Evolutionary conservation across 192 early-diverging fungal genomes (phyloP).

Genomic region (Entomortierella lignicola): DNA sequence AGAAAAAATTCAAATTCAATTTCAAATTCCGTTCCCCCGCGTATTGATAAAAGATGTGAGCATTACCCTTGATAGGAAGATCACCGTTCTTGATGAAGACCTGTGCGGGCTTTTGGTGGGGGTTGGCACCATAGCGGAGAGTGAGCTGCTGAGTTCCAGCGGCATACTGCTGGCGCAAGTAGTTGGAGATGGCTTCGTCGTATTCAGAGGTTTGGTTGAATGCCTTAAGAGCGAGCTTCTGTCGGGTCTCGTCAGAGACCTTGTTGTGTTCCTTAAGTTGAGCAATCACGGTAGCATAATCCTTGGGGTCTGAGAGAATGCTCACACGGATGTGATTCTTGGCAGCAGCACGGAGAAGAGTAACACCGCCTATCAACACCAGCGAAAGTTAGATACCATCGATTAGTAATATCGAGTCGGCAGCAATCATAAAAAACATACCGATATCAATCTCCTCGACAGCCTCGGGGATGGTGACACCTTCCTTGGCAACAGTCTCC

Average conservation of each 20-base stretch:
- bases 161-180: slow-evolving; percentile 94
- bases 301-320: slow-evolving; percentile 91
- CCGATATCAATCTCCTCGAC: slow-evolving; percentile 99
- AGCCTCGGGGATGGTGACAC: slow-evolving; percentile 92
- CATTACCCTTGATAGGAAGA: slow-evolving; percentile 80
- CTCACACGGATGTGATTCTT: slow-evolving; percentile 98
- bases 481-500: slow-evolving; percentile 88
- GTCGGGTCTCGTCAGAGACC: slow-evolving; percentile 77
- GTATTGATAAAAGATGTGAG: background rate
- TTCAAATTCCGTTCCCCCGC: slow-evolving; percentile 41
- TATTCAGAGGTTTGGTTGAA: slow-evolving; percentile 97
- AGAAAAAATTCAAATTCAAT: slow-evolving; percentile 5
- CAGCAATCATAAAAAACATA: slow-evolving; percentile 23
- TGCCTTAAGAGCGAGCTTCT: slow-evolving; percentile 87
- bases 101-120: slow-evolving; percentile 98
- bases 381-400: slow-evolving; percentile 72
- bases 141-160: slow-evolving; percentile 79
- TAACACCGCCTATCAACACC: slow-evolving; percentile 91
- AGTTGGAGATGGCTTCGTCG: slow-evolving; percentile 93
- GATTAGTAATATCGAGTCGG: background rate
- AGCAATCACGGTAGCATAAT: slow-evolving; percentile 83
- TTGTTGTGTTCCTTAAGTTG: slow-evolving; percentile 72
- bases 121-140: slow-evolving; percentile 98
- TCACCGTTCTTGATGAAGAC: slow-evolving; percentile 83
- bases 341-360: slow-evolving; percentile 96